These are phyloP conservation scores for Ceratobasidium sp. DNA, from an alignment of 1,284 basidiomycete species.

Conservation along the genomic window DNA sequence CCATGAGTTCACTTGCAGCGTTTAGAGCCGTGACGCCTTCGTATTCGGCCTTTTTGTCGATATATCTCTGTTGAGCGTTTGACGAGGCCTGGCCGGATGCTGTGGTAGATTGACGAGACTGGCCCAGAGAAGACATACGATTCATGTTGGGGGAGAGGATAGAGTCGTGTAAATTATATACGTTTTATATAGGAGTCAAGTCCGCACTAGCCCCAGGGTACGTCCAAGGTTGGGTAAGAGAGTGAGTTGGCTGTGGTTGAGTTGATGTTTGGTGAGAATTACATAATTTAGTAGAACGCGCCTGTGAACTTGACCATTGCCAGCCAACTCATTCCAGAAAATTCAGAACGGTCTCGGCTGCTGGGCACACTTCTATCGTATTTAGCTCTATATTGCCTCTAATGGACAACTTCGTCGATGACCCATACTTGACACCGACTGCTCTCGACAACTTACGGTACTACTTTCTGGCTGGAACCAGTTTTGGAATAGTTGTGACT, in stretches of 20 bases:
- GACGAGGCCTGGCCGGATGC: slow-evolving; percentile 41
- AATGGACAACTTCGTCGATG: slow-evolving; percentile 25
- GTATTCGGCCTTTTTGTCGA: slow-evolving; percentile 48
- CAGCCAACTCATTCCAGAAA: not conserved
- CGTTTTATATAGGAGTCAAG: not conserved
- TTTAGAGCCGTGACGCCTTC: slow-evolving; percentile 47
- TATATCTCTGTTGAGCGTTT: slow-evolving; percentile 34
- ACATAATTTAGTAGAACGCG: slow-evolving; percentile 6
- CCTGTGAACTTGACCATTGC: not conserved
- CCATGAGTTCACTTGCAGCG: slow-evolving; percentile 44
- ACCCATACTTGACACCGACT: slow-evolving; percentile 27
- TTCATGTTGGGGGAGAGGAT: slow-evolving; percentile 14
- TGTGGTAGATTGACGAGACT: slow-evolving; percentile 39
- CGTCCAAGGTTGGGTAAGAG: not conserved
- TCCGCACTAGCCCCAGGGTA: not conserved
- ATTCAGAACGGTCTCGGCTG: not conserved
- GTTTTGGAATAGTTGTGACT: not conserved
- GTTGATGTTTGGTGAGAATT: not conserved
- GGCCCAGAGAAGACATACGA: slow-evolving; percentile 40
- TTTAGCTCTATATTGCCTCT: not conserved
- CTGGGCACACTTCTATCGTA: not conserved
- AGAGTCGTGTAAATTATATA: not conserved
- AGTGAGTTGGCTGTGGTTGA: not conserved
- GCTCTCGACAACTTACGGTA: slow-evolving; percentile 36
- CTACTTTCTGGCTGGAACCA: not conserved